phyloP scores from a whole-genome alignment of 1,284 basidiomycete species.

The Neotropicomus parvogracilis region DNA sequence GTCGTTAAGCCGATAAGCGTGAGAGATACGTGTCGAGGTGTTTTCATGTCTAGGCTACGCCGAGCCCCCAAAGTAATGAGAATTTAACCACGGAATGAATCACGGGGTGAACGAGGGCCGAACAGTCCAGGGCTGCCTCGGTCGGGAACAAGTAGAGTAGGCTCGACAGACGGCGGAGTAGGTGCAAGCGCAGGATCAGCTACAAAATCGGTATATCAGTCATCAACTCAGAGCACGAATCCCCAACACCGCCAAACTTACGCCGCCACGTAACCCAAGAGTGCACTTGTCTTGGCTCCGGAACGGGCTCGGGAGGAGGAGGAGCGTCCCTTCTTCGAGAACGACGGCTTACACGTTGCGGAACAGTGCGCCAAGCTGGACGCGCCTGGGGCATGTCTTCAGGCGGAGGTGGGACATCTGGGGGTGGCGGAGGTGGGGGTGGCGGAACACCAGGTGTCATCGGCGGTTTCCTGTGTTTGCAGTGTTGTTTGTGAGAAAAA shows the following conservation, averaged over 20 bases:
- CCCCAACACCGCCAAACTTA: slow-evolving; percentile 38
- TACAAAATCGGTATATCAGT: slow-evolving; percentile 23
- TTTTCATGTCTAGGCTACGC: too few species aligned
- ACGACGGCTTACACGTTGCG: slow-evolving; percentile 38
- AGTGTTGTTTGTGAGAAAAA: slow-evolving; percentile 21
- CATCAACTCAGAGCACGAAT: slow-evolving; percentile 1
- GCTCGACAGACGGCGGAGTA: slow-evolving; percentile 48
- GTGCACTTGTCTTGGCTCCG: slow-evolving; percentile 37
- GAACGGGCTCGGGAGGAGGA: slow-evolving; percentile 33
- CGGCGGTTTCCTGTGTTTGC: slow-evolving; percentile 54
- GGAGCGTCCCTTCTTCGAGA: slow-evolving; percentile 38
- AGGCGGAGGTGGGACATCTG: slow-evolving; percentile 39
- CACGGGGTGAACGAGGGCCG: slow-evolving; percentile 55
- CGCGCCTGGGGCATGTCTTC: slow-evolving; percentile 41
- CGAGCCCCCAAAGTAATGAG: not conserved
- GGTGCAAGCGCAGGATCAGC: slow-evolving; percentile 48
- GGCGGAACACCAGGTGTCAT: slow-evolving; percentile 36
- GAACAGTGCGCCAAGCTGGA: slow-evolving; percentile 57
- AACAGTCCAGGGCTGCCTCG: slow-evolving; percentile 58
- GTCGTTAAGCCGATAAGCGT: slow-evolving; percentile 6
- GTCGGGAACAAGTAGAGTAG: slow-evolving; percentile 54
- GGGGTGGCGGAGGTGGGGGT: slow-evolving; percentile 40
- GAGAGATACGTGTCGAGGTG: not conserved
- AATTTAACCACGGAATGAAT: slow-evolving; percentile 31
- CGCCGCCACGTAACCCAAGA: slow-evolving; percentile 72